Conservation (phyloP, 1,139 yeast genomes). For the Saccharomycopsis hybrid region DNA sequence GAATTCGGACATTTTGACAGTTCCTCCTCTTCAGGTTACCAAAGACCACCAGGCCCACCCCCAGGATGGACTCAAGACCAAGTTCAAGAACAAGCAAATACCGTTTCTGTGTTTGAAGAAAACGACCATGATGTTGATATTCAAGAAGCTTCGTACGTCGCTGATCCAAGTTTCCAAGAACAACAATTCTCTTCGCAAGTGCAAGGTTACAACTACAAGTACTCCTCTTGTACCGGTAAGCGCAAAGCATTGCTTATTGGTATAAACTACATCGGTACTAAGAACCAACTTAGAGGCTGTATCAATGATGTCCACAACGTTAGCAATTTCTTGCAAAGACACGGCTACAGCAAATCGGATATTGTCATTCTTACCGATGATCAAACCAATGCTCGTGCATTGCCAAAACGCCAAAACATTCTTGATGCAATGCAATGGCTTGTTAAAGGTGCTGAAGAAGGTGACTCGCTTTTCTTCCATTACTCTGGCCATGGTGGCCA, state of each 20-base stretch:
- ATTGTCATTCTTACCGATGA: slow-evolving; percentile 81
- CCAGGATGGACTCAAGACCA: slow-evolving; percentile 22
- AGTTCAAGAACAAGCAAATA: slow-evolving; percentile 19
- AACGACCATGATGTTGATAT: slow-evolving; percentile 19
- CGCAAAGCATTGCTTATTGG: slow-evolving; percentile 84
- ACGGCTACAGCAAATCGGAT: slow-evolving; percentile 70
- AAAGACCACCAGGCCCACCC: slow-evolving; percentile 21
- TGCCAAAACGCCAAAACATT: slow-evolving; percentile 76
- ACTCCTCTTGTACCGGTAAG: slow-evolving; percentile 69
- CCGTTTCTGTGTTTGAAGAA: slow-evolving; percentile 20
- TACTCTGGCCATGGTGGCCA: slow-evolving; percentile 95
- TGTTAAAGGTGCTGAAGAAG: slow-evolving; percentile 75
- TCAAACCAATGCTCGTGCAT: slow-evolving; percentile 50
- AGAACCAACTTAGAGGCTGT: slow-evolving; percentile 72
- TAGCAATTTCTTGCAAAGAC: slow-evolving; percentile 47
- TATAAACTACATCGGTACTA: slow-evolving; percentile 76
- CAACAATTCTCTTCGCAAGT: slow-evolving; percentile 18
- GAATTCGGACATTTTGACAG: not conserved
- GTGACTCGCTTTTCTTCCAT: slow-evolving; percentile 79
- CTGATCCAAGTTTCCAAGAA: slow-evolving; percentile 8
- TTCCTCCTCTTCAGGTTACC: slow-evolving; percentile 4
- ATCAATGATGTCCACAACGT: slow-evolving; percentile 75
- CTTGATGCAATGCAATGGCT: slow-evolving; percentile 89
- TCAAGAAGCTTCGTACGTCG: slow-evolving; percentile 15
- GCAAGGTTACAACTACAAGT: slow-evolving; percentile 26